Evolutionary conservation across 192 early-diverging fungal species (phyloP).

Genomic region (Dissophora globulifera): DNA sequence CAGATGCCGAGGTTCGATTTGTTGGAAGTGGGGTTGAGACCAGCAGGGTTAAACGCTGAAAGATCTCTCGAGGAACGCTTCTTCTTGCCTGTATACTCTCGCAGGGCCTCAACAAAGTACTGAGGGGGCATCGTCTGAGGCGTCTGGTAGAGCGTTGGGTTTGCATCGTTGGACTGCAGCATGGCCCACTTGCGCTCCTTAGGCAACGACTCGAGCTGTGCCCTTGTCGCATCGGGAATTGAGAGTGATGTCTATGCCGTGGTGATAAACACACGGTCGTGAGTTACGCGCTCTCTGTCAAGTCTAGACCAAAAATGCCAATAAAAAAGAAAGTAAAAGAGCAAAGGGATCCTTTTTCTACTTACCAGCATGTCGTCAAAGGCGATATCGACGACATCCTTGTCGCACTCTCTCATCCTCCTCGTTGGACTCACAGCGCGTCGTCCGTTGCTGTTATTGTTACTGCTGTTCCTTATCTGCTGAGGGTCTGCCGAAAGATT

Average conservation of each 20-base stretch:
- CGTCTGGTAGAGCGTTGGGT: constrained; percentile 16
- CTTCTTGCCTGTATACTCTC: constrained; percentile 31
- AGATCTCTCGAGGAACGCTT: constrained; percentile 28
- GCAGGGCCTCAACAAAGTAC: constrained; percentile 34
- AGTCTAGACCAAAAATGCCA: too few species aligned
- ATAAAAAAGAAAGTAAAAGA: too few species aligned
- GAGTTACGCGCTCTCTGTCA: too few species aligned
- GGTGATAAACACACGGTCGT: not conserved
- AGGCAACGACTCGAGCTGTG: constrained; percentile 30
- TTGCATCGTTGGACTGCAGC: constrained; percentile 38
- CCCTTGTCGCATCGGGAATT: not conserved
- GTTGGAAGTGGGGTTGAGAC: constrained; percentile 3
- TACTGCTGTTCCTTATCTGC: not conserved
- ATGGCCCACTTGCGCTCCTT: constrained; percentile 36
- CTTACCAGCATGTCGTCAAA: constrained; percentile 47
- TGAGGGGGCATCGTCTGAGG: constrained; percentile 39
- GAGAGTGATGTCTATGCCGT: constrained; percentile 28
- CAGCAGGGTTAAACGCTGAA: too few species aligned
- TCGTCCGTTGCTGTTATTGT: not conserved
- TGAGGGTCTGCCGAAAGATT: not conserved
- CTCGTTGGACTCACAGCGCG: not conserved
- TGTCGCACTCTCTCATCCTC: not conserved
- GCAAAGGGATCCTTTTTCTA: too few species aligned
- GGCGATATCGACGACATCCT: constrained; percentile 30
- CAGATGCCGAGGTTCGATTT: constrained; percentile 21